phyloP scores from a whole-genome alignment of 1,284 basidiomycete species.

The Puccinia polysora region DNA sequence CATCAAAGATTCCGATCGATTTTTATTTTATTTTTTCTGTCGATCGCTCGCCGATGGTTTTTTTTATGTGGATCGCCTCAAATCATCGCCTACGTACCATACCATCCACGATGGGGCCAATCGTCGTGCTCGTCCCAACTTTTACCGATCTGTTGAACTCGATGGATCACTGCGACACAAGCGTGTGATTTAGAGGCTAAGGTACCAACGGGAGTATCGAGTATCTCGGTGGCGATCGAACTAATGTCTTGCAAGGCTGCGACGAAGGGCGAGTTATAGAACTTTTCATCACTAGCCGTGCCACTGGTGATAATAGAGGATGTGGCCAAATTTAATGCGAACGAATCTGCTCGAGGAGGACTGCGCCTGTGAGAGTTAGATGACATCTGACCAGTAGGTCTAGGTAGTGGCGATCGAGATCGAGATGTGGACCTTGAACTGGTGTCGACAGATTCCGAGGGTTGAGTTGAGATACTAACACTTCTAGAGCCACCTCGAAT shows the following conservation, averaged over 20 bases:
- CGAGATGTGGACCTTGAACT: slow-evolving; percentile 94
- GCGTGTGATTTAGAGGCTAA: slow-evolving; percentile 77
- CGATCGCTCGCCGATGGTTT: too few species aligned
- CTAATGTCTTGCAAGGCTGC: slow-evolving; percentile 86
- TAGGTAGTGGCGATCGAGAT: slow-evolving; percentile 74
- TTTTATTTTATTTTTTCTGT: too few species aligned
- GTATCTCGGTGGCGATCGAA: slow-evolving; percentile 85
- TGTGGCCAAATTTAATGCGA: neutral
- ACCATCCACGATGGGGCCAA: slow-evolving; percentile 97
- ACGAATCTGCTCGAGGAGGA: slow-evolving; percentile 57
- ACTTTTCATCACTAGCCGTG: slow-evolving; percentile 44
- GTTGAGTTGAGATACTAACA: slow-evolving; percentile 57
- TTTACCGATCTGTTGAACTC: slow-evolving; percentile 82
- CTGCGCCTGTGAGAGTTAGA: slow-evolving; percentile 46
- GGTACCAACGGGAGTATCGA: slow-evolving; percentile 79
- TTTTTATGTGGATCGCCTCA: too few species aligned
- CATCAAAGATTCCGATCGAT: too few species aligned
- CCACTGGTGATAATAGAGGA: neutral
- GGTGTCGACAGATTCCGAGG: slow-evolving; percentile 63
- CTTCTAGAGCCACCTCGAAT: slow-evolving; percentile 44
- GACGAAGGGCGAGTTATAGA: slow-evolving; percentile 70
- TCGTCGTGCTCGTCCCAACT: slow-evolving; percentile 96
- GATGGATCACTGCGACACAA: slow-evolving; percentile 79
- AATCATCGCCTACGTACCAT: slow-evolving; percentile 79
- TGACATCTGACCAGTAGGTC: slow-evolving; percentile 58